These are phyloP conservation scores for Leucosporidium yakuticum DNA, from an alignment of 768 basidiomycete species.

Conservation along the genomic window DNA sequence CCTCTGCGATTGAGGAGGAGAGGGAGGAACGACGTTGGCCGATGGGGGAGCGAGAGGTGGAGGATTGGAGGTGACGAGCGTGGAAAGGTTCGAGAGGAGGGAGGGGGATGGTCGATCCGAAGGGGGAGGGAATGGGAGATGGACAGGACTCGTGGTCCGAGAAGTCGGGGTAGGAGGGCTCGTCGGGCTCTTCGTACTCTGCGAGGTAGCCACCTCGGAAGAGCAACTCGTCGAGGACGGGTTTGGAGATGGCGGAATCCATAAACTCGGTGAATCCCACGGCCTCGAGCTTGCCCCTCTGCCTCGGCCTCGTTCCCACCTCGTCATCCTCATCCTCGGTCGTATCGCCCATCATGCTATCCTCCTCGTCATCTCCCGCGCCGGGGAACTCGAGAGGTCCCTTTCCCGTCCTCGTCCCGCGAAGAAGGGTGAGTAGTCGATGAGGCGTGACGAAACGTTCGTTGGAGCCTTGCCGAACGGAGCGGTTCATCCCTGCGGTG, in stretches of 20 bases:
- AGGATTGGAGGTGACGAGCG: conserved; percentile 24
- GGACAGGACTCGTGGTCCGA: conserved; percentile 13
- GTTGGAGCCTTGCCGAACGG: conserved; percentile 78
- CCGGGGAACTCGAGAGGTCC: background rate
- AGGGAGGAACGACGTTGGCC: conserved; percentile 7
- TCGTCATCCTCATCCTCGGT: conserved; percentile 20
- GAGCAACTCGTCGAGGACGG: conserved; percentile 82
- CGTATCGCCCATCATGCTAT: conserved; percentile 19
- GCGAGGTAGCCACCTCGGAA: conserved; percentile 59
- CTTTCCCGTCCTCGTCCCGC: conserved; percentile 38
- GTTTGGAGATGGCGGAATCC: conserved; percentile 74
- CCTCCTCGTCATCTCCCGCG: conserved; percentile 36
- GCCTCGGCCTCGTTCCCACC: conserved; percentile 13
- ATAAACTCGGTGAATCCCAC: conserved; percentile 99
- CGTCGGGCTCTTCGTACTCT: conserved; percentile 31
- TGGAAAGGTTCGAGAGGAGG: conserved; percentile 23
- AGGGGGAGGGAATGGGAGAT: background rate
- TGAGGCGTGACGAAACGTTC: conserved; percentile 90
- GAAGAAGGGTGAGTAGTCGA: conserved; percentile 52
- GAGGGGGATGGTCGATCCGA: background rate
- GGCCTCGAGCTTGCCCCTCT: conserved; percentile 11
- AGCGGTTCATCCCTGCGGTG: conserved; percentile 90
- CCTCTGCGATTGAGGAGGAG: conserved; percentile 25
- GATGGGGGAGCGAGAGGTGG: conserved; percentile 25
- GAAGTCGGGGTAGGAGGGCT: conserved; percentile 18